Evolutionary conservation across 495 filamentous ascomycete genomes (phyloP), one percentile per base, ranked within the genome.

Genomic region (Penicillium canariense): DNA sequence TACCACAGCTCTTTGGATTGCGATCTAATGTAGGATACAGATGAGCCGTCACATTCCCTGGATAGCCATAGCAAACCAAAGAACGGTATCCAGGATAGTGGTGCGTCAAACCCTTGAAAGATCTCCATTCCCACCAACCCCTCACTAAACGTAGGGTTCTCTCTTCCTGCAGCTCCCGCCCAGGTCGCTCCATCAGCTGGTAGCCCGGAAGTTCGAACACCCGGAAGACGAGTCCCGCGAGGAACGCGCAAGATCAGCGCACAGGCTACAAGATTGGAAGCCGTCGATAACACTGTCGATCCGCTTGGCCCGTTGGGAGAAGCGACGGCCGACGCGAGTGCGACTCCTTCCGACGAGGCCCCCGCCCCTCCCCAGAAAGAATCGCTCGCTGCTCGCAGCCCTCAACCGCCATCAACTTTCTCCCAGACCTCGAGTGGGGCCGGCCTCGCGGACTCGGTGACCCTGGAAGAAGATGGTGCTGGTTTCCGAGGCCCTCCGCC

Each of bases 351-450:
- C 52, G 88, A 92, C 51, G 76, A 86, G 48, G 91, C 92, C n/a
- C 94, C 94, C 14, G 82, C 78, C 44, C 94, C 93, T 20, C 94
- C 94, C 7, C 84, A 87, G 63, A 97, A 98, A 74, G 92, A 97
- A 74, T 78, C 82, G 49, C 76, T 82, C 44, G 76, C 81, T 4
- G 74, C 79, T 48, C 81, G 84, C 55, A 84, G 79, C 59, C 77
- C 81, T 35, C 78, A 80, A 36, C 77, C 78, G 17, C 61, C 75
- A n/a, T 67, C 77, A 1, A 67, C 76, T 10, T 67, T 77, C 17
- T 73, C 81, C 5, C 78, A 80, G 51, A 63, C 71, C 9, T 70
- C 82, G 20, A 73, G 75, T 26, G 71, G 69, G 10, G 69, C 75
- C 44, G 71, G 70, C 20, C 65, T 80, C 68, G 81, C 87, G 63